Evolutionary conservation across 148 eudicot species (phyloP), one percentile per base, ranked within the genome.

Genomic region (Arctostaphylos glauca): DNA sequence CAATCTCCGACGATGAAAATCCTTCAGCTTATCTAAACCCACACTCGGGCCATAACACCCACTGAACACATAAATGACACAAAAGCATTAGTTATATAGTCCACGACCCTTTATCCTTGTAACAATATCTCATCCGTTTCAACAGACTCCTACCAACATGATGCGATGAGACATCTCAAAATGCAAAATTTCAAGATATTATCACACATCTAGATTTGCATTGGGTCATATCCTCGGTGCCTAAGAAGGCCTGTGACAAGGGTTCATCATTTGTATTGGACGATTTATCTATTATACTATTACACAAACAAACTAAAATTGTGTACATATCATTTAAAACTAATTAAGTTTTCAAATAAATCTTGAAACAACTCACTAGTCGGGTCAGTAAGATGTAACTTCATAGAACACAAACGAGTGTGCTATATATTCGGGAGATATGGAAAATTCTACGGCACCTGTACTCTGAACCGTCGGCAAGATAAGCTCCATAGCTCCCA

Each of bases 401-500:
- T 31, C 38, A 31, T 31, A 31, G 38, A 31, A 31, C 38, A 31
- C 38, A 31, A 31, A 19, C 4, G 48, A 46, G 5, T 74, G 31
- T 13, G 56, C 47, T 55, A 78, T 4, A 46, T 38, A 80, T 10
- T 80, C 23, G 52, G 47, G 16, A 41, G 67, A 72, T n/a, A 74
- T n/a, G n/a, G 72, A 7, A 2, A 64, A 18, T 48, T 54, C 12
- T 25, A 31, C 2, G n/a, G 13, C 74, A 90, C 96, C 92, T 93
- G 90, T 93, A 95, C 58, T 95, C 98, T 43, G 98, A 95, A 60
- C 98, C 98, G 87, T 95, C 98, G 6, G 98, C 98, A 64, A 93
- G 96, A 84, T 92, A 93, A 9, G 98, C 98, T 80, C 98, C 98
- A 84, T 93, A 95, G 88, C 97, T 93, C 76, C 98, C 98, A 84